Percentiles rank a stretch among this genome's conserved stretches.
Evolutionary conservation across 2,329 filamentous ascomycete species (phyloP).

Genomic region (Pseudogymnoascus pannorum): DNA sequence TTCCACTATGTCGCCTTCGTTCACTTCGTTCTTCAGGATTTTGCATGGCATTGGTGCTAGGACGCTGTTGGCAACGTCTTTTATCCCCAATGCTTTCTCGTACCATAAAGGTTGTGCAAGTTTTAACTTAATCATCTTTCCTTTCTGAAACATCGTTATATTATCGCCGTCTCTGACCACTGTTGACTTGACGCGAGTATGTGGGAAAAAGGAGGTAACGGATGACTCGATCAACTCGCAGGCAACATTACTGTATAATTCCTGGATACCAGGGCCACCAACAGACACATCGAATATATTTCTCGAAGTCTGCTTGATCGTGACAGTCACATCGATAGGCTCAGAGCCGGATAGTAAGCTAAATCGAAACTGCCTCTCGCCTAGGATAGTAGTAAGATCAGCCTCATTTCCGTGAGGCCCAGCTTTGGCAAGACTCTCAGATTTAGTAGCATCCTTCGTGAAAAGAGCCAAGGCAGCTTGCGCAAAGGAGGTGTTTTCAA

Average conservation of each 20-base stretch:
- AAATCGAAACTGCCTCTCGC: slow-evolving; percentile 24
- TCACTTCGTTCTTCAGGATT: slow-evolving; percentile 80
- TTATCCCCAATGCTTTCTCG: slow-evolving; percentile 77
- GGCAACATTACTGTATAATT: slow-evolving; percentile 34
- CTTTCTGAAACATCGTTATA: slow-evolving; percentile 70
- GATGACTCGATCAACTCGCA: slow-evolving; percentile 39
- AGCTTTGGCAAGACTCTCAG: slow-evolving; percentile 13
- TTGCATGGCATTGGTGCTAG: slow-evolving; percentile 97
- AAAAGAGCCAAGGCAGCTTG: slow-evolving; percentile 79
- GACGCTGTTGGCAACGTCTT: slow-evolving; percentile 74
- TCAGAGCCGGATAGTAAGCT: slow-evolving; percentile 5
- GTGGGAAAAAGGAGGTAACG: slow-evolving; percentile 71
- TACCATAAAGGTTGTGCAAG: slow-evolving; percentile 68
- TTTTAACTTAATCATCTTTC: slow-evolving; percentile 50
- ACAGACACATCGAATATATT: slow-evolving; percentile 37
- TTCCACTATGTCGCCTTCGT: slow-evolving; percentile 71
- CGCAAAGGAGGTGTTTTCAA: slow-evolving; percentile 67
- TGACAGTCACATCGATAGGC: slow-evolving; percentile 17
- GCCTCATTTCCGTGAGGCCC: slow-evolving; percentile 40
- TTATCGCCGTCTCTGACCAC: slow-evolving; percentile 57
- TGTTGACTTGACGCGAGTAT: slow-evolving; percentile 71
- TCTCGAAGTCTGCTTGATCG: slow-evolving; percentile 24
- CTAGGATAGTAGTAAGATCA: slow-evolving; percentile 41
- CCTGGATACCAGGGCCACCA: slow-evolving; percentile 38
- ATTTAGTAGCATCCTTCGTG: slow-evolving; percentile 35